Evolutionary conservation across 2,329 filamentous ascomycete species (phyloP).

Genomic region (Neurospora sp.): DNA sequence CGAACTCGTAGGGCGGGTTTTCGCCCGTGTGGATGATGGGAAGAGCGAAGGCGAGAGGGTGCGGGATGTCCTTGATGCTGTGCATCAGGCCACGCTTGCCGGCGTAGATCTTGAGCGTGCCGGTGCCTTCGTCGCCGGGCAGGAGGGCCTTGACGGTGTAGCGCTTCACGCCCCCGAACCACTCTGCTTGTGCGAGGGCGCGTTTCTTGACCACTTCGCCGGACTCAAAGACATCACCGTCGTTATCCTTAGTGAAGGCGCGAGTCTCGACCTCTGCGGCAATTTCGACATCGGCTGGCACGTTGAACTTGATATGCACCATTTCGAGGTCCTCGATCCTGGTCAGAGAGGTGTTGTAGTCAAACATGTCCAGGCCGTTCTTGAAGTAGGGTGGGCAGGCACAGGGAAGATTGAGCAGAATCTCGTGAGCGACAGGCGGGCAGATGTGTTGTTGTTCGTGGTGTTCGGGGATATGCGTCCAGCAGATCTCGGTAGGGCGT

Average conservation of each 20-base stretch:
- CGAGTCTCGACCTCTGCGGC: conserved; percentile 86
- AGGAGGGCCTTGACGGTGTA: conserved; percentile 90
- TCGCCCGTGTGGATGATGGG: conserved; percentile 84
- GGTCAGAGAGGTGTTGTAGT: conserved; percentile 82
- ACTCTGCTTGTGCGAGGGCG: conserved; percentile 83
- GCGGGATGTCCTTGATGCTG: conserved; percentile 90
- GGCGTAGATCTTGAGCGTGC: conserved; percentile 82
- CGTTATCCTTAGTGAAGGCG: conserved; percentile 68
- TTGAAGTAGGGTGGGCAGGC: conserved; percentile 84
- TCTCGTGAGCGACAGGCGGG: conserved; percentile 75
- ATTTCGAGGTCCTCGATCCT: conserved; percentile 89
- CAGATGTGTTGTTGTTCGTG: conserved; percentile 88
- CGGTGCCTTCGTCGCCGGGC: conserved; percentile 84
- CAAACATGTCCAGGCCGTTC: conserved; percentile 66
- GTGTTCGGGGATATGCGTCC: conserved; percentile 85
- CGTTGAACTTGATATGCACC: conserved; percentile 78
- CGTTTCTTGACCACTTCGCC: conserved; percentile 79
- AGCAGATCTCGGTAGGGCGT: conserved; percentile 81
- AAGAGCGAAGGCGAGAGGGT: conserved; percentile 80
- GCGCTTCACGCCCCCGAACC: conserved; percentile 77
- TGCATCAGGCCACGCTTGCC: conserved; percentile 95
- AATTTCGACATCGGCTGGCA: conserved; percentile 83
- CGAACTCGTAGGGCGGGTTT: conserved; percentile 90
- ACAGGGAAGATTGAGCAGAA: conserved; percentile 76
- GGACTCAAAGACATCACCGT: conserved; percentile 90